Conservation (phyloP, 352 stramenopile species). For the Aphanomyces invadans region DNA sequence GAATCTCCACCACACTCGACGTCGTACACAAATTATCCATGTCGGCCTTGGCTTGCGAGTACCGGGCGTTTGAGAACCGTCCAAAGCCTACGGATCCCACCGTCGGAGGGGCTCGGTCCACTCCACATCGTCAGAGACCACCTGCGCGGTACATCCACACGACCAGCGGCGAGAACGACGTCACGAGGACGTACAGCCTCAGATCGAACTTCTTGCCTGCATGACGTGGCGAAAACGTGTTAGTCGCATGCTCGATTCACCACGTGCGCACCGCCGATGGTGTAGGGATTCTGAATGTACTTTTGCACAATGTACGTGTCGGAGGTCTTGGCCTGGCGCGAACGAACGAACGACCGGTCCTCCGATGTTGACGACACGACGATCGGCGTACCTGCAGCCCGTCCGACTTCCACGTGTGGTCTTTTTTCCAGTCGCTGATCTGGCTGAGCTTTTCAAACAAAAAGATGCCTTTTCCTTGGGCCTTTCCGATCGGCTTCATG, state of each 20-base stretch:
- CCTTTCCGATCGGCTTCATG: slow-evolving; percentile 90
- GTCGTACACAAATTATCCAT: slow-evolving; percentile 30
- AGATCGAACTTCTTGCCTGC: slow-evolving; percentile 89
- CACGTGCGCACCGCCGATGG: slow-evolving; percentile 54
- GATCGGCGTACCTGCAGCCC: slow-evolving; percentile 29
- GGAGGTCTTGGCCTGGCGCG: slow-evolving; percentile 33
- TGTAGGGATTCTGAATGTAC: slow-evolving; percentile 86
- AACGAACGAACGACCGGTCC: not conserved
- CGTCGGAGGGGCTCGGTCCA: too few relatives aligned
- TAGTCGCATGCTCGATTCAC: too few relatives aligned
- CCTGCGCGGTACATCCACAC: slow-evolving; percentile 50
- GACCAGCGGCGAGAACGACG: slow-evolving; percentile 39
- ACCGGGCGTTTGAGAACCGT: slow-evolving; percentile 49
- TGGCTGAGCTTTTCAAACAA: slow-evolving; percentile 82
- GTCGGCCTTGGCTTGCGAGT: slow-evolving; percentile 30
- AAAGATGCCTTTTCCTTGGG: slow-evolving; percentile 75
- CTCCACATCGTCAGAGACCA: too few relatives aligned
- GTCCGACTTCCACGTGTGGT: slow-evolving; percentile 48
- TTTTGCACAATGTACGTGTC: slow-evolving; percentile 70
- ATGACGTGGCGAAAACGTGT: too few relatives aligned
- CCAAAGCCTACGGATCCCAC: slow-evolving; percentile 69
- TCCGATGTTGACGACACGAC: not conserved
- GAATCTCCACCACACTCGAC: not conserved
- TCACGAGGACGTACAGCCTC: slow-evolving; percentile 84
- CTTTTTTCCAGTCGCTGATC: slow-evolving; percentile 81